A percentile compares a stretch with the other conserved stretches of the same genome.
Evolutionary conservation across 768 basidiomycete genomes (phyloP).

Genomic region (Lyophyllum semitale): DNA sequence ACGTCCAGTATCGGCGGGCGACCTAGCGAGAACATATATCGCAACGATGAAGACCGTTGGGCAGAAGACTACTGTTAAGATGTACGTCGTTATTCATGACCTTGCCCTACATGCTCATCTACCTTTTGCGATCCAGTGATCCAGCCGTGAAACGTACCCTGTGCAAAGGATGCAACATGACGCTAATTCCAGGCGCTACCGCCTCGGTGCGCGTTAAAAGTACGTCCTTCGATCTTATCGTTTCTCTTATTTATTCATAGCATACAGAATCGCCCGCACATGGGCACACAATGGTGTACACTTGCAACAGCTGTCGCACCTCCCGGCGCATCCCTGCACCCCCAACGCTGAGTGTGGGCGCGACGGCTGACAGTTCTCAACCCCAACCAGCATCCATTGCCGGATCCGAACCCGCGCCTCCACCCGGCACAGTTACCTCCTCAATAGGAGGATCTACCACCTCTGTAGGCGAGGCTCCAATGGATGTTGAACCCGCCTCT

Average conservation of each 20-base stretch:
- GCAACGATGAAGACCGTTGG: slow-evolving; percentile 70
- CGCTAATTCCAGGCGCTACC: slow-evolving; percentile 70
- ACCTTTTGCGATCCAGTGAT: slow-evolving; percentile 49
- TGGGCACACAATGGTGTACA: slow-evolving; percentile 57
- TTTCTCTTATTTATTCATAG: slow-evolving; percentile 1
- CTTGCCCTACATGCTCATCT: neutral
- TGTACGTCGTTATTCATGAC: slow-evolving; percentile 43
- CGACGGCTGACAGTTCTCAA: neutral
- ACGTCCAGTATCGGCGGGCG: slow-evolving; percentile 31
- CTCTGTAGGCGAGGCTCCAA: neutral
- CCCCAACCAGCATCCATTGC: no score
- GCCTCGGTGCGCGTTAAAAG: slow-evolving; percentile 67
- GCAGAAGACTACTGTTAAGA: slow-evolving; percentile 74
- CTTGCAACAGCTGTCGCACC: slow-evolving; percentile 58
- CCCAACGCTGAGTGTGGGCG: slow-evolving; percentile 30
- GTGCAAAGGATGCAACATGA: slow-evolving; percentile 66
- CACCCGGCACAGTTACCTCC: neutral
- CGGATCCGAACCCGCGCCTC: neutral
- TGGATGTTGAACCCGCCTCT: neutral
- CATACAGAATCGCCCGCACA: slow-evolving; percentile 40
- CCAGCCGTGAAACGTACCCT: slow-evolving; percentile 81
- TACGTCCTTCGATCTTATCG: slow-evolving; percentile 29
- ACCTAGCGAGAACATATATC: slow-evolving; percentile 68
- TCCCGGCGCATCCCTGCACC: slow-evolving; percentile 72
- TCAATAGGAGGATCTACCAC: neutral